Evolutionary conservation across 768 basidiomycete species (phyloP).

Genomic region (Termitomyces sp.): DNA sequence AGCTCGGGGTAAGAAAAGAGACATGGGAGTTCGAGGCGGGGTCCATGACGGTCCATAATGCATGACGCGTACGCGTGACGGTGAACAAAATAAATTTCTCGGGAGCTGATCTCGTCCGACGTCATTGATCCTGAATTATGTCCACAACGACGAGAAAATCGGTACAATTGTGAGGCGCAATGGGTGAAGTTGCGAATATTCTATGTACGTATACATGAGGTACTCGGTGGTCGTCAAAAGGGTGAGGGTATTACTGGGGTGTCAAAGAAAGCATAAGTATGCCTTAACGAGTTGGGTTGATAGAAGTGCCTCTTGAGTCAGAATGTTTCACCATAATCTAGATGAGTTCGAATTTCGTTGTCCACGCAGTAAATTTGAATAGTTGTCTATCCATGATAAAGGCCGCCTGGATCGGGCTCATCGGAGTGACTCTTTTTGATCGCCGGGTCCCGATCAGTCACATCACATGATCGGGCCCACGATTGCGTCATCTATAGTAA

Average conservation of each 20-base stretch:
- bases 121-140: neutral
- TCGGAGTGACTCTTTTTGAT: neutral
- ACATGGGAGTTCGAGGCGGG: neutral
- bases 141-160: neutral
- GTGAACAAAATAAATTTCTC: neutral
- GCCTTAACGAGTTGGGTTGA: neutral
- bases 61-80: too few species aligned
- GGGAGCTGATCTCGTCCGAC: neutral
- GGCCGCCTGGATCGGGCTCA: too few species aligned
- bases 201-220: too few species aligned
- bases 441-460: slow-evolving; percentile 9
- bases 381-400: too few species aligned
- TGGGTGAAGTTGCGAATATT: too few species aligned
- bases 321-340: neutral
- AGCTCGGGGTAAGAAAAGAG: neutral
- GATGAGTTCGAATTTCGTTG: neutral
- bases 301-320: neutral
- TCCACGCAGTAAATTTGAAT: too few species aligned
- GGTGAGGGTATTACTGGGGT: too few species aligned
- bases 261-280: too few species aligned
- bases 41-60: neutral
- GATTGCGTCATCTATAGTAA: neutral
- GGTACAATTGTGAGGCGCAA: neutral
- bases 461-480: slow-evolving; percentile 5
- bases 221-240: too few species aligned